phyloP scores from a whole-genome alignment of 108 stramenopile species.

The Skeletonema tropicum region DNA sequence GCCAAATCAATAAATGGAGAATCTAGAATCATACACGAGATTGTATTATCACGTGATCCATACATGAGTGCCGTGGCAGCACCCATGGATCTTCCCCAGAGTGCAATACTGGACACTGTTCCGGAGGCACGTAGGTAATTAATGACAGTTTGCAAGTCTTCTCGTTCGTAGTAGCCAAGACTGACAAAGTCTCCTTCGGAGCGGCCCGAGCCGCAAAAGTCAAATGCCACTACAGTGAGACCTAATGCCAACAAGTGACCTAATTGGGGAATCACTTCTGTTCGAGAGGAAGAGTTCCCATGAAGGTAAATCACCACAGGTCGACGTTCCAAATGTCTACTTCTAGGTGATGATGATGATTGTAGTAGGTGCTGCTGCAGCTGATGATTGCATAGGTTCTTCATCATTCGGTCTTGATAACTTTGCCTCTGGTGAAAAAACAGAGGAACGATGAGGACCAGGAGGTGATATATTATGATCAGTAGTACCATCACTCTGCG shows the following conservation, averaged over 20 bases:
- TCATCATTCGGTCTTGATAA: not conserved
- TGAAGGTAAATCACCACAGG: conserved; percentile 94
- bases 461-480: not conserved
- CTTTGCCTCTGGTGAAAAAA: not conserved
- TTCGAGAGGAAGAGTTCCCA: conserved; percentile 89
- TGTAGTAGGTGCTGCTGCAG: not conserved
- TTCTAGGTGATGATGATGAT: not conserved
- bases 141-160: conserved; percentile 67
- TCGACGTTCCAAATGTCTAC: conserved; percentile 8
- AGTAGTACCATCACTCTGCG: not conserved
- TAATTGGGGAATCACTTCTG: conserved; percentile 91
- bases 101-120: conserved; percentile 58
- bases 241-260: conserved; percentile 84
- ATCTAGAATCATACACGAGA: conserved; percentile 78
- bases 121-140: conserved; percentile 59
- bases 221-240: conserved; percentile 74
- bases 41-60: conserved; percentile 70
- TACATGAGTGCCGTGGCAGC: conserved; percentile 90
- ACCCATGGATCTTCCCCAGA: conserved; percentile 92
- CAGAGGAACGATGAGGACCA: not conserved
- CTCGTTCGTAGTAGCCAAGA: conserved; percentile 81
- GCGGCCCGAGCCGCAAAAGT: conserved; percentile 76
- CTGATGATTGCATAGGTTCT: not conserved
- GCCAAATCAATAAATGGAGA: conserved; percentile 76
- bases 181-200: conserved; percentile 84